Conservation (phyloP, 768 basidiomycete species). For the Asterophora parasitica region DNA sequence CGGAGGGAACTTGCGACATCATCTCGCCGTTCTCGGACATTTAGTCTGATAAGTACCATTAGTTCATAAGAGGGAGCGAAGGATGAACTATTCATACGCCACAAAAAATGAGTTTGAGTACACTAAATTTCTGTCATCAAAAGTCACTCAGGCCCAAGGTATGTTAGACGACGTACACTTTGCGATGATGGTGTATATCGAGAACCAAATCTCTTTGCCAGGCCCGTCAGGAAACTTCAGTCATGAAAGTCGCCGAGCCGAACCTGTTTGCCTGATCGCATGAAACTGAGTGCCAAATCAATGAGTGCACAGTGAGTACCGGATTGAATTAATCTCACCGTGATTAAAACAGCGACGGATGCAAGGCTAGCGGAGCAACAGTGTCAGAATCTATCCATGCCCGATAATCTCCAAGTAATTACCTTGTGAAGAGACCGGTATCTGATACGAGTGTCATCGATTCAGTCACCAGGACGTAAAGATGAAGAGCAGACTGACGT, state of each 20-base stretch:
- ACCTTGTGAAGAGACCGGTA: conserved; percentile 23
- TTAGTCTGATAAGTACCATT: not conserved
- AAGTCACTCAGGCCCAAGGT: not conserved
- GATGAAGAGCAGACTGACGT: conserved; percentile 13
- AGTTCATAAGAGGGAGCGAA: not conserved
- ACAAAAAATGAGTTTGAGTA: conserved; percentile 25
- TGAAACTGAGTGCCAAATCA: conserved; percentile 16
- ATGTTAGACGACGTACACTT: conserved; percentile 14
- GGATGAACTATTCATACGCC: conserved; percentile 7
- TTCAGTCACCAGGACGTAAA: not conserved
- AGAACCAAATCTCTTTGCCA: conserved; percentile 22
- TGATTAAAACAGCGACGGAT: conserved; percentile 19
- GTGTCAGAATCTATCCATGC: not conserved
- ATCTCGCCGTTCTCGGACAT: not conserved
- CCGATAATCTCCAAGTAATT: not conserved
- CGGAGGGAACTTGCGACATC: not conserved
- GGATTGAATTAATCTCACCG: conserved; percentile 13
- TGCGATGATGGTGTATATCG: conserved; percentile 21
- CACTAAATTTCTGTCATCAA: conserved; percentile 13
- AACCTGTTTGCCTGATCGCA: conserved; percentile 17
- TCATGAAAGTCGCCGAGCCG: not conserved
- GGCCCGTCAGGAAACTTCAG: not conserved
- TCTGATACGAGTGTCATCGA: conserved; percentile 4
- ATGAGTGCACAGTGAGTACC: not conserved
- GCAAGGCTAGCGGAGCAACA: conserved; percentile 12